Base-by-base conservation (phyloP, 108 stramenopile species). In the Thalassiosira profunda region DNA sequence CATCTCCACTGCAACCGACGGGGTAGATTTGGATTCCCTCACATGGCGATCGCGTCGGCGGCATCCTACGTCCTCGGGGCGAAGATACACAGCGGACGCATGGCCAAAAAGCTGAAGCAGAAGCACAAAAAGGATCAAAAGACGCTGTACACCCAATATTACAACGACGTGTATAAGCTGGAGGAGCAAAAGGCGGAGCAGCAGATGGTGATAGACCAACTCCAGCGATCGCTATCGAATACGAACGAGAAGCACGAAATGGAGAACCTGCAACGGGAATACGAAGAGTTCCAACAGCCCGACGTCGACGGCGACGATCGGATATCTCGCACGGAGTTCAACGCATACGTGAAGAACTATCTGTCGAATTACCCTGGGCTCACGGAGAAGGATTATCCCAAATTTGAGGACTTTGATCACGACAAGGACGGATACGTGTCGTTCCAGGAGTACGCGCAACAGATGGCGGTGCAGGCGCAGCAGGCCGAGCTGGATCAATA, bases 201-300 rank as follows among this genome's bases (percentile, higher is more conserved):
- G 26, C 55, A 84, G 31, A 37, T 60, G 15, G 65, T 69, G 28
- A 79, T 84, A 25, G 76, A 93, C 49, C 78, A 91, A 57, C 68
- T 92, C 14, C 62, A 81, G 38, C 66, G 74, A 7, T 60, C 84
- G 59, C 63, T 94, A 15, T n/a, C 58, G 45, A 38, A 79, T 3
- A 80, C 87, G 20, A 84, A 86, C 44, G 84, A 83, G 33, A 73
- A 94, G 60, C 77, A 84, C 21, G 93, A 97, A 70, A 58, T 83
- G 43, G 97, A 97, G 48, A 77, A 85, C 2, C 57, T 97, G 48
- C 93, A 96, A 65, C 69, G 97, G 24, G 98, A 98, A 83, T 97
- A 97, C 67, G 98, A 97, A 57, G 98, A 98, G 71, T 98, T 98
- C 80, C 96, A 97, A 80, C 96, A 97, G 66, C 98, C 98, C 40